phyloP scores from a whole-genome alignment of 1,284 basidiomycete species.

The Pseudozyma sp. region DNA sequence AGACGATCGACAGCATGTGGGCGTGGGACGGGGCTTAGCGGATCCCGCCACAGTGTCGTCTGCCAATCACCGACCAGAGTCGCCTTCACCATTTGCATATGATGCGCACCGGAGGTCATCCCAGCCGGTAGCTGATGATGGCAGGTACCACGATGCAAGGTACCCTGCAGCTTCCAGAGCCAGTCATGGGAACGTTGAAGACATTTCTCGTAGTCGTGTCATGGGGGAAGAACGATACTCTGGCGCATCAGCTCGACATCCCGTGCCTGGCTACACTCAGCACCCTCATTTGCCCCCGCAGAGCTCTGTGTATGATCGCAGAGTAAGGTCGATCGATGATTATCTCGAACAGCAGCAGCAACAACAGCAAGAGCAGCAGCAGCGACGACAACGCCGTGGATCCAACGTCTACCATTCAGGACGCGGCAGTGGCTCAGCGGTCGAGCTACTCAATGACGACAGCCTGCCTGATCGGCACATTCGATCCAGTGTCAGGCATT shows the following conservation, averaged over 20 bases:
- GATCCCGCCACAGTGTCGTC: background rate
- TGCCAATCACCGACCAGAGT: slow-evolving; percentile 12
- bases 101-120: slow-evolving; percentile 28
- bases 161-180: slow-evolving; percentile 1
- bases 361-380: slow-evolving; percentile 10
- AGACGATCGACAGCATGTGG: slow-evolving; percentile 5
- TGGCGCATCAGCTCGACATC: background rate
- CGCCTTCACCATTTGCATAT: slow-evolving; percentile 45
- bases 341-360: slow-evolving; percentile 26
- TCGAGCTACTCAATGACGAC: slow-evolving; percentile 18
- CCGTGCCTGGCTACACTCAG: background rate
- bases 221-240: slow-evolving; percentile 7
- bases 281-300: slow-evolving; percentile 1
- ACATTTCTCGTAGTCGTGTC: slow-evolving; percentile 10
- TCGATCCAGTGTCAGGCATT: slow-evolving; percentile 18
- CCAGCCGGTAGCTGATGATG: slow-evolving; percentile 1
- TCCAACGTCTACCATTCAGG: slow-evolving; percentile 18
- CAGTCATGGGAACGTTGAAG: slow-evolving; percentile 21
- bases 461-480: slow-evolving; percentile 17
- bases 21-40: background rate
- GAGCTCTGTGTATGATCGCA: slow-evolving; percentile 10
- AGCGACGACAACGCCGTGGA: slow-evolving; percentile 13
- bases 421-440: background rate
- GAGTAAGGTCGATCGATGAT: slow-evolving; percentile 38
- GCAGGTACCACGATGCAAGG: too few species aligned